These are phyloP conservation scores for Nigrospora osmanthi DNA, from an alignment of 2,329 filamentous ascomycete genomes.

Conservation along the genomic window DNA sequence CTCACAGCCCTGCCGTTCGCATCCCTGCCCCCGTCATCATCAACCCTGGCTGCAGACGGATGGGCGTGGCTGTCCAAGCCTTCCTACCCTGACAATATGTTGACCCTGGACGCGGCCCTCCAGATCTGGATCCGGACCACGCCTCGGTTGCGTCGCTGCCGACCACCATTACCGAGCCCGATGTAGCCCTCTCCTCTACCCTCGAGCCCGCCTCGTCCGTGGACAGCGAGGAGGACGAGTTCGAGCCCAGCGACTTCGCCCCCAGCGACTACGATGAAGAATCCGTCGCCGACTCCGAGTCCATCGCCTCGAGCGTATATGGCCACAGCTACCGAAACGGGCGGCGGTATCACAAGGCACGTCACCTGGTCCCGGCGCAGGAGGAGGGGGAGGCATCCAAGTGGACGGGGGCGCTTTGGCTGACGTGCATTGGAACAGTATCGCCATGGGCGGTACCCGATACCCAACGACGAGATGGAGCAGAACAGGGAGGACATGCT, in stretches of 20 bases:
- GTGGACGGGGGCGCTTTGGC: not conserved
- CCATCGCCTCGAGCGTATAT: conserved; percentile 25
- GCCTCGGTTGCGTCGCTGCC: not conserved
- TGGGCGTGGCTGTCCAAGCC: not conserved
- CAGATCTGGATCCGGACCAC: not conserved
- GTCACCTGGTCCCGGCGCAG: conserved; percentile 13
- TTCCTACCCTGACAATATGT: not conserved
- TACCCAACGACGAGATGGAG: conserved; percentile 31
- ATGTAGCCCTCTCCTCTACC: not conserved
- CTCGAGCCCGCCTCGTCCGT: conserved; percentile 1
- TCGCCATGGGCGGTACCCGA: conserved; percentile 27
- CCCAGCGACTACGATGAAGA: conserved; percentile 11
- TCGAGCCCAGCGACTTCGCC: conserved; percentile 5
- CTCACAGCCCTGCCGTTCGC: too few relatives aligned
- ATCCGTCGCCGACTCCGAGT: conserved; percentile 12
- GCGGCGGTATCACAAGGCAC: conserved; percentile 31
- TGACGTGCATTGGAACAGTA: conserved; percentile 9
- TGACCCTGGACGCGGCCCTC: not conserved
- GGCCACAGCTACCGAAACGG: conserved; percentile 34
- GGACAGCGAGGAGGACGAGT: not conserved
- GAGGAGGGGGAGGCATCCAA: conserved; percentile 4
- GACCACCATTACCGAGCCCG: not conserved
- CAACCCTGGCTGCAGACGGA: not conserved
- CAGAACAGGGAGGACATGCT: conserved; percentile 33
- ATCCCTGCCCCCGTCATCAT: not conserved